Evolutionary conservation across 768 basidiomycete genomes (phyloP).

Genomic region (Rhodotorula kratochvilovae): DNA sequence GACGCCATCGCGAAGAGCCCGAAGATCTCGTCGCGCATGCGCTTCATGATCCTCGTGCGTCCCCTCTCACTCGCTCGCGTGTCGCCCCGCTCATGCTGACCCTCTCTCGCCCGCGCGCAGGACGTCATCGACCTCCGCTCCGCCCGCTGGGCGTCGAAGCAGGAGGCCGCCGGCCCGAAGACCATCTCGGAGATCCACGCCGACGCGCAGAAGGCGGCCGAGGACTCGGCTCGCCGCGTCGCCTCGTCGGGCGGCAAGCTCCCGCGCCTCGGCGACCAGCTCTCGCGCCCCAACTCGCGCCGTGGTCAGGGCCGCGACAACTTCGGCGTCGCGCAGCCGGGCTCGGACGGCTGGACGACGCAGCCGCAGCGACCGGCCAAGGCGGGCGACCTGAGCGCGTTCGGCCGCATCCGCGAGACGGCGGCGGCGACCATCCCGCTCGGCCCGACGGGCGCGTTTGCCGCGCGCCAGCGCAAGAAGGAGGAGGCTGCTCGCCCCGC

Average conservation of each 20-base stretch:
- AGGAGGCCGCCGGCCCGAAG: constrained; percentile 68
- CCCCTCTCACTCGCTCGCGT: constrained; percentile 5
- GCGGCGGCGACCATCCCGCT: constrained; percentile 60
- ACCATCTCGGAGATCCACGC: constrained; percentile 87
- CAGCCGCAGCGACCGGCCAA: constrained; percentile 62
- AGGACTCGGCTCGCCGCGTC: constrained; percentile 61
- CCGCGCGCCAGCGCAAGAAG: constrained; percentile 56
- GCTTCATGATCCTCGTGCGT: constrained; percentile 88
- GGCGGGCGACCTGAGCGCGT: constrained; percentile 78
- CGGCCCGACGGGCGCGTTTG: constrained; percentile 79
- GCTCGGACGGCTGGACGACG: constrained; percentile 80
- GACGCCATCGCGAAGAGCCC: constrained; percentile 68
- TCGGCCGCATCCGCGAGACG: constrained; percentile 73
- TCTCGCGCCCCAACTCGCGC: constrained; percentile 86
- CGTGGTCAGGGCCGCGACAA: constrained; percentile 65
- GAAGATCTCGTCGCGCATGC: constrained; percentile 78
- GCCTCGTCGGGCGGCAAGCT: constrained; percentile 51
- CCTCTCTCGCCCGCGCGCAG: constrained; percentile 49
- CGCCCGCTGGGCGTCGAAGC: constrained; percentile 72
- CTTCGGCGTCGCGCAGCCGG: constrained; percentile 57
- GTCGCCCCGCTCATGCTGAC: constrained; percentile 8
- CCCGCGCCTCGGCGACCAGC: constrained; percentile 38
- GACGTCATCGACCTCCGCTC: constrained; percentile 85
- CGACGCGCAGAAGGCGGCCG: constrained; percentile 69
- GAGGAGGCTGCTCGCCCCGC: constrained; percentile 58